Base-by-base conservation (phyloP, 176 grass and related monocot species). In the Oryza nivara region DNA sequence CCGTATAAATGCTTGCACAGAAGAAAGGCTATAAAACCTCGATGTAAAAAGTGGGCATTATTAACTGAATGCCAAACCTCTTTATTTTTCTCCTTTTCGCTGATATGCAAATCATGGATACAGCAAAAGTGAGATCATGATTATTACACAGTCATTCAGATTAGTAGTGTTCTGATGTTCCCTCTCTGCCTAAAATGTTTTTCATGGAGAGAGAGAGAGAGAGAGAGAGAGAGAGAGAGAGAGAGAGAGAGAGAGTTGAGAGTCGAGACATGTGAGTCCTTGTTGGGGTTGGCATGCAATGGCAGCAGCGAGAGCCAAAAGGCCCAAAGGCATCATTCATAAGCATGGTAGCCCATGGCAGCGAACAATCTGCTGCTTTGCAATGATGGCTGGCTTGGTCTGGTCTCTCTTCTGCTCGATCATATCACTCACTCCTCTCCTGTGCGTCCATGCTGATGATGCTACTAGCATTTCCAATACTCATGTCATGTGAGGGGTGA, bases 361-460 rank as follows among this genome's bases (percentile, higher is more conserved):
- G 70, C 35, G 82, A 89, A 84, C 69, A 84, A 80, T 80, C 70
- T 64, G 76, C 63, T 74, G 69, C 47, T 7, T 80, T 16, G 87
- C 64, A 80, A 81, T 85, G 87, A 85, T 89, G 82, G 75, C 77
- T 89, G 82, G 75, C 77, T 25, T 58, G 54, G 54, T 56, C 17
- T 41, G 40, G 40, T 56, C 32, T 67, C 77, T 20, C 60, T 12
- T 13, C 43, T 44, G 43, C 8, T 51, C 16, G 4, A 16, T n/a
- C 28, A 14, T 17, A 70, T 15, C 30, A 14, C 20, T 64, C 22
- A 41, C 72, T 64, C n/a, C 34, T 80, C 23, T 69, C 44, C 45
- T 68, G 4, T 30, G 34, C 45, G 28, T 25, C 14, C 19, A 56
- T 52, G 25, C 6, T 14, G 43, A 44, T 44, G 43, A 44, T 44